phyloP scores from a whole-genome alignment of 192 early-diverging fungal genomes.

The Podila epicladia region DNA sequence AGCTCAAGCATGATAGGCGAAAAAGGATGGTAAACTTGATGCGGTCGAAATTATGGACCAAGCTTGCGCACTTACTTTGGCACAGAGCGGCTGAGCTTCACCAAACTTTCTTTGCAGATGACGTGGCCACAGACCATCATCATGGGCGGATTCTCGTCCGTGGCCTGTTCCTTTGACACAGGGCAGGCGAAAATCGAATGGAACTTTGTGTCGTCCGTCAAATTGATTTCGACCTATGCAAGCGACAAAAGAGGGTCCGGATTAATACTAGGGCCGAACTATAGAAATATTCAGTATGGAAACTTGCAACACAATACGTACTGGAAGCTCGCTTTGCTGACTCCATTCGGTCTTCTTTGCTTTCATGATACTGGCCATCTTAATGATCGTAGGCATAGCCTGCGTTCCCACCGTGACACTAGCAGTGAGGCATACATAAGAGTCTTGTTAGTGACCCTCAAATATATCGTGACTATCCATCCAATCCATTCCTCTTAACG shows the following conservation, averaged over 20 bases:
- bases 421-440: neutral
- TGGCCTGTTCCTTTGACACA: conserved; percentile 94
- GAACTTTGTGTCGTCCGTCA: conserved; percentile 86
- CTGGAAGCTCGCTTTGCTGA: conserved; percentile 90
- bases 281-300: neutral
- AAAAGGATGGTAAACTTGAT: neutral
- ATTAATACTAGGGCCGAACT: neutral
- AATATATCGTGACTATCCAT: conserved; percentile 35
- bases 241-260: neutral
- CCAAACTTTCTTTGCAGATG: conserved; percentile 90
- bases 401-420: conserved; percentile 82
- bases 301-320: conserved; percentile 21
- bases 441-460: neutral
- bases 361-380: conserved; percentile 91
- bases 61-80: conserved; percentile 51
- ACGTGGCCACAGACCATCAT: conserved; percentile 98
- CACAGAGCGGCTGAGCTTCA: conserved; percentile 77
- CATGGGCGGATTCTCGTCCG: conserved; percentile 96
- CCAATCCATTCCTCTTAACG: conserved; percentile 26
- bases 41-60: neutral
- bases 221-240: conserved; percentile 83
- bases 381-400: conserved; percentile 92
- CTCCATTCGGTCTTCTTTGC: conserved; percentile 90
- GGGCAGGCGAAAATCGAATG: conserved; percentile 98
- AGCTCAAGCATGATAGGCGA: neutral